Base-by-base conservation (phyloP, 768 basidiomycete species). In the Coprinopsis marcescibilis region DNA sequence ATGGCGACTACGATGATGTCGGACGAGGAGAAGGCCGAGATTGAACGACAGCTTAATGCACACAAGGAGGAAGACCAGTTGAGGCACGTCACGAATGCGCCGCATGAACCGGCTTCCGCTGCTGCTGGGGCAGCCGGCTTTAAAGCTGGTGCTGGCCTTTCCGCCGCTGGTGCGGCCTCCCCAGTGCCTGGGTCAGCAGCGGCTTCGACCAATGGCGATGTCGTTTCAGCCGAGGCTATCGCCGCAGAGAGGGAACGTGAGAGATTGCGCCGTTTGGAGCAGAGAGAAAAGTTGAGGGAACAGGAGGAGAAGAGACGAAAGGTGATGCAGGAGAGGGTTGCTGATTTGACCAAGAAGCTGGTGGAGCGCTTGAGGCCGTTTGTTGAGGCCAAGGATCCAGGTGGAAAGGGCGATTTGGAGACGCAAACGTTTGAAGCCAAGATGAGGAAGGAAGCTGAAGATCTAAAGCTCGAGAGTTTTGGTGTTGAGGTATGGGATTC, bases 391-490 rank as follows among this genome's bases (percentile, higher is more conserved):
- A 81, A 88, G 63, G 70, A 78, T 41, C 92, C 92, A 2, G 89
- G 88, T 10, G 83, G 72, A 2, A 77, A 76, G 60, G 84, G 79
- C 43, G 96, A 98, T 57, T 70, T 83, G 0, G 96, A 98, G 71
- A 91, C 89, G 10, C 65, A 64, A 40, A 72, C 75, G 13, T 99
- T 92, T 58, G 83, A 89, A 63, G 72, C 74, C 43, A 81, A 74
- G 63, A 88, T 95, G 62, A 74, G 66, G 57, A 69, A 77, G 23
- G 96, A 99, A 64, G 90, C 89, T 1, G 92, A 95, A 46, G 96
- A 99, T 67, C 61, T 99, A 56, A 97, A 97, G 70, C 66, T 97
- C 44, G 95, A 99, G 71, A 93, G 89, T 55, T 99, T 99, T 64
- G 96, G 96, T 39, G 83, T 98, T 19, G 95, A 97, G 80, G 85